Evolutionary conservation across 306 rosid species (phyloP).

Genomic region (Ormosia semicastrata): DNA sequence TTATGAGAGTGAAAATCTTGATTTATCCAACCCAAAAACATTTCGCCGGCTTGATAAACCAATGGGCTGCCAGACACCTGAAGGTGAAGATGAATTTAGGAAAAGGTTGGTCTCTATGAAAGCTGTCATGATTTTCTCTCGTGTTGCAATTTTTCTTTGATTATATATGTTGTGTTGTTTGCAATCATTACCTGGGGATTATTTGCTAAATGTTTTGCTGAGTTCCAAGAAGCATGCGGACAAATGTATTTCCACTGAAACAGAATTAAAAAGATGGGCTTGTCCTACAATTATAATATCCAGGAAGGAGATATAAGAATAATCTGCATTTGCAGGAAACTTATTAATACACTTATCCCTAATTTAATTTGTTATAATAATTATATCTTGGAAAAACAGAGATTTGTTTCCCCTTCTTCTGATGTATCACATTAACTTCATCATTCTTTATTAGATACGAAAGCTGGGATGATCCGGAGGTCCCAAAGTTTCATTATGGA

Average conservation of each 20-base stretch:
- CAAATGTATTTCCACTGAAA: background rate
- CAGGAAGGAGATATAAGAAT: background rate
- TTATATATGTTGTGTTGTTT: slow-evolving; percentile 15
- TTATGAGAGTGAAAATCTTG: slow-evolving; percentile 87
- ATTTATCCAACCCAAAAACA: slow-evolving; percentile 73
- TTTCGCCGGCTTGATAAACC: slow-evolving; percentile 89
- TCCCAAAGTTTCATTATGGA: slow-evolving; percentile 97
- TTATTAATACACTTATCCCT: background rate
- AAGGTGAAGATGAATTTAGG: slow-evolving; percentile 96
- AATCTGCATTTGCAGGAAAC: slow-evolving; percentile 7
- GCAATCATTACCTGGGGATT: background rate
- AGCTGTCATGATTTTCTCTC: slow-evolving; percentile 12
- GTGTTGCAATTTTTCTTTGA: background rate
- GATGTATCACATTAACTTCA: background rate
- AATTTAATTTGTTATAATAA: slow-evolving; percentile 4
- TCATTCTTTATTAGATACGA: slow-evolving; percentile 59
- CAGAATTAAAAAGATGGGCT: background rate
- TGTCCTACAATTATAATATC: slow-evolving; percentile 5
- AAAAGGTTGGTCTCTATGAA: slow-evolving; percentile 62
- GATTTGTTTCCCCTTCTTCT: background rate
- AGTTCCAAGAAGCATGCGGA: background rate
- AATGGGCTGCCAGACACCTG: slow-evolving; percentile 98
- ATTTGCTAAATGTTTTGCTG: slow-evolving; percentile 8
- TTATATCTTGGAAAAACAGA: background rate
- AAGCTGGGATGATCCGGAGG: slow-evolving; percentile 99